Evolutionary conservation across 169 alveolate species (phyloP), one percentile per base, ranked within the genome.

Genomic region (Cytauxzoon felis): DNA sequence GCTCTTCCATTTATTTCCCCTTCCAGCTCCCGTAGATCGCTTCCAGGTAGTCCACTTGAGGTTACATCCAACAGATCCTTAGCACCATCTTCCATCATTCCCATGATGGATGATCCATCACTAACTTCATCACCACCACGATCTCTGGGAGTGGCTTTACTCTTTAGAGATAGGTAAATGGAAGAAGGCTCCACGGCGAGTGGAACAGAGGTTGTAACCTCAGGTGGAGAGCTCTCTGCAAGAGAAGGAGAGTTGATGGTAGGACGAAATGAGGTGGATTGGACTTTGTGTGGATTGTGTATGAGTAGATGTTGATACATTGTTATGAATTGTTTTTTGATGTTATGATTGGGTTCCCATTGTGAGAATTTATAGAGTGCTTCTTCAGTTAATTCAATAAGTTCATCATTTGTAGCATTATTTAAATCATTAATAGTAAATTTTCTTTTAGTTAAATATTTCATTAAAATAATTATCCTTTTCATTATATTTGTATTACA

Each of bases 381-480:
- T 29, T 73, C 84, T 36, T 73, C 84, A 29, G 69, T 79, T 38
- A 73, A 45, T 79, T 64, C 65, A 42, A 56, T 60, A 32, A 73
- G 61, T 29, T 73, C 84, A 18, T 67, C 51, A 9, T 53, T 63
- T 0, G 79, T 9, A 11, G 84, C 84, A 8, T 67, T 36, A 19
- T 73, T 79, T 6, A 73, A 72, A 48, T 73, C 84, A 27, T 61
- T 64, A 41, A 36, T 18, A 21, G 62, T 62, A 32, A 73, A 73
- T 24, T 41, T 38, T 27, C 84, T 58, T 7, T 71, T 79, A 2
- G 84, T 73, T 1, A 73, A 57, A 32, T 61, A 29, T 56, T 73
- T 73, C 0, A 72, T 73, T 32, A 73, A 23, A 40, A 53, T 68
- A 23, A 73, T 65, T 29, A 73, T 63, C n/a, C 69, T 67, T 26